Evolutionary conservation across 2,329 filamentous ascomycete species (phyloP).

Genomic region (Ceratocystis cubensis): DNA sequence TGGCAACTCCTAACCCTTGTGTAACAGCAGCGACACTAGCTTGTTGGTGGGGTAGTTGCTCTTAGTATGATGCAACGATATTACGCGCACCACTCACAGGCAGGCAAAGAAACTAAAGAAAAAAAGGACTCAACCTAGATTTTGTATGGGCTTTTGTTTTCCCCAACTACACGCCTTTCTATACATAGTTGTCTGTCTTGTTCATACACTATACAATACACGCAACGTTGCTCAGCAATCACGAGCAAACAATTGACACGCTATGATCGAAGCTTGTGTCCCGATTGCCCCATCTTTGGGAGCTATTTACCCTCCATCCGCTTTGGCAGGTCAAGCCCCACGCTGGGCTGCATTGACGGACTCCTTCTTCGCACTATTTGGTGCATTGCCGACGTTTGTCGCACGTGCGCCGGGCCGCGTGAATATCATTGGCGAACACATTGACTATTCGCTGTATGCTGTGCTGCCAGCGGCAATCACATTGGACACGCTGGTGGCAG

Average conservation of each 20-base stretch:
- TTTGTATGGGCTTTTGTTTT: too few relatives aligned
- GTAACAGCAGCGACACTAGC: not conserved
- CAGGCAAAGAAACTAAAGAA: not conserved
- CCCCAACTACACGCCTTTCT: not conserved
- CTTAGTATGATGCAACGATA: not conserved
- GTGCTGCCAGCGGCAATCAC: conserved; percentile 93
- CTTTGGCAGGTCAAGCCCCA: conserved; percentile 51
- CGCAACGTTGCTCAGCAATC: not conserved
- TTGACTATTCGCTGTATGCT: conserved; percentile 95
- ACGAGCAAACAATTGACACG: not conserved
- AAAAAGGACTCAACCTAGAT: not conserved
- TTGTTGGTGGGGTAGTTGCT: not conserved
- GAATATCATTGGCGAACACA: conserved; percentile 98
- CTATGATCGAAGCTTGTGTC: conserved; percentile 33
- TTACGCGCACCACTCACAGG: conserved; percentile 7
- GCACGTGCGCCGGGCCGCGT: conserved; percentile 85
- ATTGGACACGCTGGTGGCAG: conserved; percentile 79
- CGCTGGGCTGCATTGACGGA: conserved; percentile 66
- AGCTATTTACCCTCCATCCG: conserved; percentile 72
- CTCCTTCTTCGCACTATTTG: conserved; percentile 59
- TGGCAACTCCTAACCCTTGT: not conserved
- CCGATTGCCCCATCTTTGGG: conserved; percentile 62
- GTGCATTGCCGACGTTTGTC: conserved; percentile 62
- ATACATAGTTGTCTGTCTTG: not conserved
- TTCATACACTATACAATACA: not conserved